Percentiles rank a stretch among this genome's conserved stretches.
phyloP scores from a whole-genome alignment of 2,329 filamentous ascomycete genomes.

The Ophiostoma populinum region DNA sequence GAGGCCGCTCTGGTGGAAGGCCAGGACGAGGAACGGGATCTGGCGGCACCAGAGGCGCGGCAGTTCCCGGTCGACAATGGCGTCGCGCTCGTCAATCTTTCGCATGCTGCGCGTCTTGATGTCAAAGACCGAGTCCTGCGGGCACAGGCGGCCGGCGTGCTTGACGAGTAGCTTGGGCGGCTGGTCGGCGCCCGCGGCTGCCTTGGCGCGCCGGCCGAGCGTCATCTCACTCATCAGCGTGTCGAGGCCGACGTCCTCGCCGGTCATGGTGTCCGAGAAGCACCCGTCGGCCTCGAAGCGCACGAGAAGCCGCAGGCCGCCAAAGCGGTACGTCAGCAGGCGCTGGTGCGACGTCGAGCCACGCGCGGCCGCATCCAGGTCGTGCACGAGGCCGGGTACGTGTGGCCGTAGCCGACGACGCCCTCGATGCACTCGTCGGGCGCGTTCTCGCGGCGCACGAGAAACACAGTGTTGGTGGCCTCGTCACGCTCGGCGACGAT shows the following conservation, averaged over 20 bases:
- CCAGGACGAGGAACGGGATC: constrained; percentile 23
- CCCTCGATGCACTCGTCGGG: constrained; percentile 36
- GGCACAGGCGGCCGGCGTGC: constrained; percentile 14
- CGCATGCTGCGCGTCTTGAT: constrained; percentile 24
- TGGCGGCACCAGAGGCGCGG: constrained; percentile 26
- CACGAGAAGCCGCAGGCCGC: constrained; percentile 30
- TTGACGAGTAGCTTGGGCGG: background rate
- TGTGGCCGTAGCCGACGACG: constrained; percentile 45
- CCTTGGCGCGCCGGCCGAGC: background rate
- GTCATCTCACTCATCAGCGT: too few species aligned
- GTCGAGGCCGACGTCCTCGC: background rate
- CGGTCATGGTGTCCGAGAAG: constrained; percentile 14
- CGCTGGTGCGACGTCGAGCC: constrained; percentile 45
- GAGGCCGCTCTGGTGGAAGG: constrained; percentile 20
- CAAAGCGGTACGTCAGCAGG: constrained; percentile 40
- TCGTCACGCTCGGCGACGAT: constrained; percentile 1
- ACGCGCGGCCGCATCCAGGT: constrained; percentile 35
- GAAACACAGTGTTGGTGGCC: constrained; percentile 26
- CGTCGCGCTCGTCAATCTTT: constrained; percentile 10
- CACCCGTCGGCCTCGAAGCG: constrained; percentile 45
- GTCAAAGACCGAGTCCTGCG: constrained; percentile 22
- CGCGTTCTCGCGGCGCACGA: constrained; percentile 43
- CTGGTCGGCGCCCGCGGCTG: background rate
- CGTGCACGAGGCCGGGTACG: constrained; percentile 50
- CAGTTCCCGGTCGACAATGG: constrained; percentile 20